Conservation (phyloP, 345 rosid species). For the Populus simonii region DNA sequence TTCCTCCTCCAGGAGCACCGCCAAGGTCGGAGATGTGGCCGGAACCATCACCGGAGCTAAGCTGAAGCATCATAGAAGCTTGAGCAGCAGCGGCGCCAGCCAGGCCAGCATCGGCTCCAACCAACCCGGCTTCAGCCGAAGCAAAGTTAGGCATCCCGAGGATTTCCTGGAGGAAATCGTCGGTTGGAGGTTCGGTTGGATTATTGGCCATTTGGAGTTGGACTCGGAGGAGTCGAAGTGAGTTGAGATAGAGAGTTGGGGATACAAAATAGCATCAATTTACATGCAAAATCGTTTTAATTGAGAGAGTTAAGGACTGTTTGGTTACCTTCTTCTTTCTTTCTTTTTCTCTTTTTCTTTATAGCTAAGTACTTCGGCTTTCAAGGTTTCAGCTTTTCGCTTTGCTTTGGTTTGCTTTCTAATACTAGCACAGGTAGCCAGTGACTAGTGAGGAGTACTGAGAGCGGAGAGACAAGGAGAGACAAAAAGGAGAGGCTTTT, state of each 20-base stretch:
- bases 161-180: slow-evolving; percentile 92
- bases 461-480: neutral
- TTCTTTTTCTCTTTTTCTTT: neutral
- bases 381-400: neutral
- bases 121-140: slow-evolving; percentile 51
- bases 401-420: neutral
- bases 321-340: too few species aligned
- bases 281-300: slow-evolving; percentile 30
- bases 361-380: neutral
- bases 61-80: slow-evolving; percentile 83
- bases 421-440: neutral
- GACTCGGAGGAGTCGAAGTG: slow-evolving; percentile 25
- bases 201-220: slow-evolving; percentile 67
- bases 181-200: slow-evolving; percentile 57
- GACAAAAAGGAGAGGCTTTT: slow-evolving; percentile 1
- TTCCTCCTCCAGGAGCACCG: slow-evolving; percentile 32
- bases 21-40: slow-evolving; percentile 48
- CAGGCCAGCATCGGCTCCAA: slow-evolving; percentile 46
- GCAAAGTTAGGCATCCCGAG: slow-evolving; percentile 71
- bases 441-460: neutral
- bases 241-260: slow-evolving; percentile 26
- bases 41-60: slow-evolving; percentile 70
- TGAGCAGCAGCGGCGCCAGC: slow-evolving; percentile 40
- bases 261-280: slow-evolving; percentile 27
- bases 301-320: neutral